A percentile compares a stretch with the other conserved stretches of the same genome.
These are phyloP conservation scores for Citrus mangshanensis DNA, from an alignment of 345 rosid species.

Conservation along the genomic window DNA sequence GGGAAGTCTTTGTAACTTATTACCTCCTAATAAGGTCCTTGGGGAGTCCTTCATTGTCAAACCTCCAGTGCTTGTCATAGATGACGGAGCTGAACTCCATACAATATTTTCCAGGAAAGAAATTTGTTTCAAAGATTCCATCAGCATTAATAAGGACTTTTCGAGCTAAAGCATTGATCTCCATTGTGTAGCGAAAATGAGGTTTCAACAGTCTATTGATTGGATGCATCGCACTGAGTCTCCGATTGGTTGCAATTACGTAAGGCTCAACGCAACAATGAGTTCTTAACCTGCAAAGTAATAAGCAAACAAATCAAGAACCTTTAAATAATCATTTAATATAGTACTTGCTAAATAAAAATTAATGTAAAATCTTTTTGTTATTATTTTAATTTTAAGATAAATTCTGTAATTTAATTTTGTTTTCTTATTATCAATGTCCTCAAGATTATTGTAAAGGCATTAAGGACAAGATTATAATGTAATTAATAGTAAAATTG, in stretches of 20 bases:
- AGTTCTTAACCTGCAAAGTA: conserved; percentile 56
- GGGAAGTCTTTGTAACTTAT: too few relatives aligned
- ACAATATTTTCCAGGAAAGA: conserved; percentile 49
- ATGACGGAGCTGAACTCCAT: conserved; percentile 52
- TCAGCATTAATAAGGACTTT: conserved; percentile 44
- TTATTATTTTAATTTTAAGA: too few relatives aligned
- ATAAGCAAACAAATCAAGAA: conserved; percentile 17
- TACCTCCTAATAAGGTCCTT: conserved; percentile 36
- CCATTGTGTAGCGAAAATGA: conserved; percentile 79
- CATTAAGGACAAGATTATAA: too few relatives aligned
- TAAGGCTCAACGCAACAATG: conserved; percentile 66
- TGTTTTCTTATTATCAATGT: too few relatives aligned
- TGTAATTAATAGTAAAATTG: too few relatives aligned
- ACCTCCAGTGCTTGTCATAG: conserved; percentile 53
- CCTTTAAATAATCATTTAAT: too few relatives aligned
- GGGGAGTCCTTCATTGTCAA: conserved; percentile 54
- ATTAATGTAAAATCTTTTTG: too few relatives aligned
- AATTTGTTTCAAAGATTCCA: conserved; percentile 64
- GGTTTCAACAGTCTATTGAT: conserved; percentile 59
- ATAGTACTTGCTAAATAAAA: too few relatives aligned
- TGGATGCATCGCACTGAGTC: conserved; percentile 71
- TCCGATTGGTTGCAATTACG: conserved; percentile 66
- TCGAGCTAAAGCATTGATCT: conserved; percentile 72
- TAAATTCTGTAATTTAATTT: too few relatives aligned
- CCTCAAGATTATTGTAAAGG: too few relatives aligned